Base-by-base conservation (phyloP, 768 basidiomycete genomes). In the Suillus americanus region DNA sequence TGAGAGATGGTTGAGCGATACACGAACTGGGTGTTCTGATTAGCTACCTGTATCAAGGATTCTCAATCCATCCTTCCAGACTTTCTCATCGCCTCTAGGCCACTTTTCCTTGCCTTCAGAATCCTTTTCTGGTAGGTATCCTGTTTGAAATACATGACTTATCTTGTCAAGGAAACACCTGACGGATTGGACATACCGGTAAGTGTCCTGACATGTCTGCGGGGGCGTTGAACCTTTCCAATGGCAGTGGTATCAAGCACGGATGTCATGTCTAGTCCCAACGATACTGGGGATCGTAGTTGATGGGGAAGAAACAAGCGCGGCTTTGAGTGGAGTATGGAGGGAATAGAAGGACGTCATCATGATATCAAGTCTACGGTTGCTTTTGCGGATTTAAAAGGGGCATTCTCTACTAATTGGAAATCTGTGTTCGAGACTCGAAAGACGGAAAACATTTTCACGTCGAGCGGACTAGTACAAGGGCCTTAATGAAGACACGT, bases 61-160 rank as follows among this genome's bases (percentile, higher is more conserved):
- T 61, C 89, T 82, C 75, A 86, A 81, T 3, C 82, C 85, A 23
- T 77, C 80, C 74, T 87, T 91, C 92, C 92, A 94, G 1, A 81
- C 80, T 62, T 82, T 81, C 73, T 93, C 91, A 13, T 94, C 89
- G 46, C 92, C 92, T 66, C 81, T 82, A 38, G 92, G 92, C 92
- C 92, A 95, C 76, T 89, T 89, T 74, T 94, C 92, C 73, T 91
- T 88, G 40, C 92, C 92, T 53, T 81, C 74, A 3, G 83, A 87
- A 71, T 94, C 91, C 53, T 84, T 85, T 74, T 94, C 92, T 5
- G 92, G 90, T 3, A 89, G 77, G 72, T 92, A 94, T 18, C 90
- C 92, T 94, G 65, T 45, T 67, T 38, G 54, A n/a, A 59, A 25
- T 43, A n/a, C n/a, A 62, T 40, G 16, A 57, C 51, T 6, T 54